Evolutionary conservation across 306 rosid species (phyloP), one percentile per base, ranked within the genome.

Genomic region (Cucumis cinereus): DNA sequence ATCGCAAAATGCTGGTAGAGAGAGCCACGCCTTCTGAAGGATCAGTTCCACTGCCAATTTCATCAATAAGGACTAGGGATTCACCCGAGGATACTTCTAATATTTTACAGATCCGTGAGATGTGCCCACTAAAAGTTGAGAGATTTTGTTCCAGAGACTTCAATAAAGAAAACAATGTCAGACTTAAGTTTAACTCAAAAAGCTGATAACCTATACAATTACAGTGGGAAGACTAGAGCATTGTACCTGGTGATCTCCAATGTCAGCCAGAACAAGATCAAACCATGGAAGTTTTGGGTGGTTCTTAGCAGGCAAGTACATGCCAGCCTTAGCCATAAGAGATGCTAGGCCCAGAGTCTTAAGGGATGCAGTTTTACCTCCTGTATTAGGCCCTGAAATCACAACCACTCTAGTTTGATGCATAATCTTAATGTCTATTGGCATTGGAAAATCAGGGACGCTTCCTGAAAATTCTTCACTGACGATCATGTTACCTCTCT

Each of bases 1-100:
- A 90, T 81, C 85, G 91, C 89, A 93, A 87, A 80, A 91, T 85
- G 86, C 97, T 91, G 72, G 91, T 24, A 23, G 98, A 91, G 85
- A 93, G 98, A 84, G 98, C 96, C 80, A 93, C 92, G 55, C 98
- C 98, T 89, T 93, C 98, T 55, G 98, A 90, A 69, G 98, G 98
- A 82, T 93, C 98, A 49, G 98, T 93, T 81, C 98, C 96, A 83
- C 96, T 33, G 35, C 98, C 98, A 82, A 93, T 93, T 86, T 93
- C 98, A 82, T 93, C 97, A 41, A 93, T 83, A 71, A 91, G 97
- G 84, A 93, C 92, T 79, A 93, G 96, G 59, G 97, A 91, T 77
- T 87, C 86, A 81, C 86, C 77, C 15, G 94, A 84, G 77, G 91
- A 78, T 83, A 89, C 93, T 85, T 89, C 88, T 84, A 89, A 79